Conservation (phyloP, 768 basidiomycete species). For the Tricholoma furcatifolium region DNA sequence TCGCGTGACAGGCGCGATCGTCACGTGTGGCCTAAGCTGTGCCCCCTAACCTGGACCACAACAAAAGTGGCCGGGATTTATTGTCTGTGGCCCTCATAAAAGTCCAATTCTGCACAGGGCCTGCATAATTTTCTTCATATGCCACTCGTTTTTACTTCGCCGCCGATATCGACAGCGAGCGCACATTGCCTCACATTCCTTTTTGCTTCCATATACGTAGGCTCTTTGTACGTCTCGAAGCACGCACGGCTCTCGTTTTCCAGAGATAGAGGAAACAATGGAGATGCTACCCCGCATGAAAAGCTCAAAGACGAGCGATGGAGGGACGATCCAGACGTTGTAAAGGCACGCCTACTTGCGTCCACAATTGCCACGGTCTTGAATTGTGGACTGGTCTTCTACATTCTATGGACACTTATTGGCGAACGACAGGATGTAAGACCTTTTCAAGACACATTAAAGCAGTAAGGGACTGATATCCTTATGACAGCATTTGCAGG, state of each 20-base stretch:
- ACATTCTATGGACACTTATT: constrained; percentile 33
- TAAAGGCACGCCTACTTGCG: constrained; percentile 72
- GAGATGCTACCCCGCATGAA: constrained; percentile 18
- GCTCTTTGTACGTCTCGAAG: constrained; percentile 77
- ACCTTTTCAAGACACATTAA: neutral
- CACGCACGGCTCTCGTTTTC: constrained; percentile 56
- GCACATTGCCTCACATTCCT: constrained; percentile 57
- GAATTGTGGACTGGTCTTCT: constrained; percentile 52
- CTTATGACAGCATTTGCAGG: constrained; percentile 13
- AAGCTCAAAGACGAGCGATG: constrained; percentile 44
- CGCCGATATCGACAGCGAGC: constrained; percentile 28
- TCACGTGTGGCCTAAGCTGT: constrained; percentile 9
- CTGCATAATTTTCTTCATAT: constrained; percentile 10
- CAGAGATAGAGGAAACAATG: constrained; percentile 23
- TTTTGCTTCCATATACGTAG: constrained; percentile 74
- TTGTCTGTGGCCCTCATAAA: constrained; percentile 3
- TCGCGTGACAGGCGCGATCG: constrained; percentile 5
- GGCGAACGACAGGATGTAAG: constrained; percentile 22
- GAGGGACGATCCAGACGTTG: constrained; percentile 85
- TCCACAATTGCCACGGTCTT: constrained; percentile 61
- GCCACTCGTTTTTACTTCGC: constrained; percentile 23
- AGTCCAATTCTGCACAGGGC: neutral
- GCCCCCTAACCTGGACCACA: neutral
- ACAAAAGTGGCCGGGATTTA: constrained; percentile 7
- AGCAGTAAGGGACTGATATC: neutral